Conservation (phyloP, 208 protist species). For the Herpetomonas tarakana region DNA sequence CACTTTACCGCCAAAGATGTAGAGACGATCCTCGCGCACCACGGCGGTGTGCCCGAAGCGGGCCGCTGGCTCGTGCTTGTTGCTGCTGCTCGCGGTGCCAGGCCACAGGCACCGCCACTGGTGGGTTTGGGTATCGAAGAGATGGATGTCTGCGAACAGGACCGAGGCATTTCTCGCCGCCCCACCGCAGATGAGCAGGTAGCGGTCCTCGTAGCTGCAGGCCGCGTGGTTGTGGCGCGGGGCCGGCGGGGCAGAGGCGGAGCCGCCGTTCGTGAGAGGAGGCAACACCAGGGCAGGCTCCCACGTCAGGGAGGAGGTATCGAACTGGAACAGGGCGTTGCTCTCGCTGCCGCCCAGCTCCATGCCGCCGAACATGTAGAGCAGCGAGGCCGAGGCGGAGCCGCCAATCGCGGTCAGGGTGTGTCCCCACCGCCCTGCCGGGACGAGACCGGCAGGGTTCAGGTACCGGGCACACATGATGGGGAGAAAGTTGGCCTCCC, state of each 20-base stretch:
- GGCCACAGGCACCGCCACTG: conserved; percentile 67
- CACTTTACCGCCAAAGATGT: conserved; percentile 66
- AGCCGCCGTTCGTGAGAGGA: background rate
- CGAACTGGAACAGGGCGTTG: conserved; percentile 52
- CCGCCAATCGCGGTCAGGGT: conserved; percentile 54
- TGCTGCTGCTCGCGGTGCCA: conserved; percentile 18
- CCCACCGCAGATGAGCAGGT: conserved; percentile 70
- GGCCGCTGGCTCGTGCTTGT: conserved; percentile 57
- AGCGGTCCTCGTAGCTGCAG: conserved; percentile 56
- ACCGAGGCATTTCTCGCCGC: conserved; percentile 23
- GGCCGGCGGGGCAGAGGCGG: conserved; percentile 15
- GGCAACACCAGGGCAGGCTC: conserved; percentile 46
- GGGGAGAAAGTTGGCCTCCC: conserved; percentile 76
- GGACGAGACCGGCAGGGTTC: conserved; percentile 49
- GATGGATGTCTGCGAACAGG: conserved; percentile 54
- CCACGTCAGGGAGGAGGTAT: conserved; percentile 58
- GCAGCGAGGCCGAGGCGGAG: conserved; percentile 11
- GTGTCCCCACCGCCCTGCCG: conserved; percentile 65
- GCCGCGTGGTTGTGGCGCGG: conserved; percentile 72
- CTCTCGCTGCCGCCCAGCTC: conserved; percentile 38
- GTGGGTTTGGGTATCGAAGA: conserved; percentile 56
- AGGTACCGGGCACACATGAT: conserved; percentile 83
- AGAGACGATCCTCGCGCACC: conserved; percentile 62
- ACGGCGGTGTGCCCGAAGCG: conserved; percentile 75
- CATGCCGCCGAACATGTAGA: conserved; percentile 72